Base-by-base conservation (phyloP, 169 alveolate genomes). In the Eimeria praecox region DNA sequence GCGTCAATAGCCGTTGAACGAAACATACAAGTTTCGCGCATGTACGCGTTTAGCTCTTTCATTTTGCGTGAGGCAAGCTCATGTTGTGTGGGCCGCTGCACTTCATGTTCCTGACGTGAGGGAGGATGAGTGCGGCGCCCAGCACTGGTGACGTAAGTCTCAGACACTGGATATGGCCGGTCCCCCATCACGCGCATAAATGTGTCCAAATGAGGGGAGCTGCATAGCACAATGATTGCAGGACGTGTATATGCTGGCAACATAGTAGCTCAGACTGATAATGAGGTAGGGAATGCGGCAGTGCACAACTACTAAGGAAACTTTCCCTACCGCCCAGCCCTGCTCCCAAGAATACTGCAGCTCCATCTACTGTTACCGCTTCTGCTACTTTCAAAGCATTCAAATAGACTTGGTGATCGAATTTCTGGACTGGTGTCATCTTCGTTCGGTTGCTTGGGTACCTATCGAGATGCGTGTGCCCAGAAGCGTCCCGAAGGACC, bases 401-500 rank as follows among this genome's bases (percentile, higher is more conserved):
- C 83, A 73, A 20, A 38, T 73, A 18, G 83, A 73, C 83, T 35
- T 14, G 54, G 54, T 3, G 30, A 38, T 35, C 83, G 38, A 6
- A 3, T 12, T 35, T 73, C 83, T 38, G 83, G 33, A 73, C 16
- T 38, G 52, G 52, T 20, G 42, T 24, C 49, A 18, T 78, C 46
- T 24, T 78, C 20, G 62, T 44, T 46, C 33, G 59, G 49, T 42
- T 52, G 92, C 59, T 35, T 56, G 42, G 66, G 40, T 87, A 87
- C 94, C 94, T 87, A 40, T 87, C 94, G 20, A 87, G 94, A 49
- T 87, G 94, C 33, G 94, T 87, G 94, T 59, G 94, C 64, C 94
- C 94, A 20, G 94, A 87, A 87, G 92, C 82, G 52, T 85, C 93
- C 35, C 96, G 92, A 42, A 94, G 96, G 75, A 89, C 77, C 46